Evolutionary conservation across 2,329 filamentous ascomycete genomes (phyloP), one percentile per base, ranked within the genome.

Genomic region (Xylariaceae sp.): DNA sequence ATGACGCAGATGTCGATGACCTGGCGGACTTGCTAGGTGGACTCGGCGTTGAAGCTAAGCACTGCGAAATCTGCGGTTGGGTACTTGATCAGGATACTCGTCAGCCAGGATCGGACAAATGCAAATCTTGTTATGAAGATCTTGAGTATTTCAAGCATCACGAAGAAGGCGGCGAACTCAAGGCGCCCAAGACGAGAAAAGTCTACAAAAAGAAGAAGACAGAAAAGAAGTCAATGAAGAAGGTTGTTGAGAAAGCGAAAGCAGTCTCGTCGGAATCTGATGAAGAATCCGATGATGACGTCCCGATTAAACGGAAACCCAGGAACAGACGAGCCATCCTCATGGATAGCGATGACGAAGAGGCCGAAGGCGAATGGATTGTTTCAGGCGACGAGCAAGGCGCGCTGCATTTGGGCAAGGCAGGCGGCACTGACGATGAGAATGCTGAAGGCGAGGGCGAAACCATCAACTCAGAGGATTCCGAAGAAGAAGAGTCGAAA

Each of bases 361-460:
- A 85, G 20, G 82, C 77, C 5, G 82, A 87, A 46, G 88, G 80
- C 11, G 85, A 87, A 55, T 95, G 90, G 90, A 72, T 95, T 34
- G 86, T 91, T 3, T 76, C 82, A 0, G 82, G 86, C 46, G 74
- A 79, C 8, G 74, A 93, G 59, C 82, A 77, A 36, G 73, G 76
- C 0, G 61, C 73, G 1, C 61, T 83, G 4, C 71, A 73, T n/a
- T 73, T 91, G 14, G 88, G 86, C 38, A 86, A 83, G 61, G 86
- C 87, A 36, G 89, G 88, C n/a, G 88, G 87, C 4, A 79, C 81
- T n/a, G 86, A 89, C 42, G 88, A 95, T 52, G 89, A 95, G 64
- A 81, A 95, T 61, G 88, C 86, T 2, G 91, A 95, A 62, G 89
- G 89, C 2, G 88, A 85, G 3, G 91, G 89, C 19, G 87, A 94